Evolutionary conservation across 2,329 filamentous ascomycete species (phyloP).

Genomic region (Penicillium italicum): DNA sequence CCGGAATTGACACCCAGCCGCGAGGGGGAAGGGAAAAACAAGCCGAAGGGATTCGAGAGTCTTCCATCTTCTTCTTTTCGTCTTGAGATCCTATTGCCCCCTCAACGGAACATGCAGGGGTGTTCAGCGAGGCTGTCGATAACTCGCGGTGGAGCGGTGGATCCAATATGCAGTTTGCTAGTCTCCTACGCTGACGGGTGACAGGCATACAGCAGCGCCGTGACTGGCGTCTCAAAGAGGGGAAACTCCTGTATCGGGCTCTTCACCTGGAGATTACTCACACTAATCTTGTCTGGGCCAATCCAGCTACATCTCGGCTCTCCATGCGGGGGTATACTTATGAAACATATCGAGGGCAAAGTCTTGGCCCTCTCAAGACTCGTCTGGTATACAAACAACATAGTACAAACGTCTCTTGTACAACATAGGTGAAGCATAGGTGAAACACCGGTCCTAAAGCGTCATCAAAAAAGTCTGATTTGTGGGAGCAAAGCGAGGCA

Average conservation of each 20-base stretch:
- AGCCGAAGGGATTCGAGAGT: slow-evolving; percentile 17
- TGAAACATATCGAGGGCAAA: background rate
- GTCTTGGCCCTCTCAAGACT: background rate
- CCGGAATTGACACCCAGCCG: slow-evolving; percentile 9
- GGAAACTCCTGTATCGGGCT: slow-evolving; percentile 5
- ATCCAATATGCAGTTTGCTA: slow-evolving; percentile 27
- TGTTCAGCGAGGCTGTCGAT: slow-evolving; percentile 4
- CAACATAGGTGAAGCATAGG: background rate
- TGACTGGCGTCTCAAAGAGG: slow-evolving; percentile 4
- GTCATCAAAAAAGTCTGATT: background rate
- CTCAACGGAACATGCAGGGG: slow-evolving; percentile 6
- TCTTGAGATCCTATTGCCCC: background rate
- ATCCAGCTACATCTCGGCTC: background rate
- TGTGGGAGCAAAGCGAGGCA: background rate
- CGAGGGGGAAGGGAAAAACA: background rate
- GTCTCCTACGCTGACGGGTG: slow-evolving; percentile 13
- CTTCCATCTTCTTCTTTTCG: slow-evolving; percentile 10
- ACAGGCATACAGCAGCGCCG: slow-evolving; percentile 4
- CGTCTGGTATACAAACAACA: background rate
- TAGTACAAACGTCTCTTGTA: background rate
- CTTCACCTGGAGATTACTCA: background rate
- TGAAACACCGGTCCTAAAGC: background rate
- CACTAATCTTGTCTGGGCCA: background rate
- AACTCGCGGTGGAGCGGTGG: slow-evolving; percentile 24
- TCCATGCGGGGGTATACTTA: background rate